A percentile compares a stretch with the other conserved stretches of the same genome.
Evolutionary conservation across 2,329 filamentous ascomycete species (phyloP).

Genomic region (Lasiodiplodia gonubiensis): DNA sequence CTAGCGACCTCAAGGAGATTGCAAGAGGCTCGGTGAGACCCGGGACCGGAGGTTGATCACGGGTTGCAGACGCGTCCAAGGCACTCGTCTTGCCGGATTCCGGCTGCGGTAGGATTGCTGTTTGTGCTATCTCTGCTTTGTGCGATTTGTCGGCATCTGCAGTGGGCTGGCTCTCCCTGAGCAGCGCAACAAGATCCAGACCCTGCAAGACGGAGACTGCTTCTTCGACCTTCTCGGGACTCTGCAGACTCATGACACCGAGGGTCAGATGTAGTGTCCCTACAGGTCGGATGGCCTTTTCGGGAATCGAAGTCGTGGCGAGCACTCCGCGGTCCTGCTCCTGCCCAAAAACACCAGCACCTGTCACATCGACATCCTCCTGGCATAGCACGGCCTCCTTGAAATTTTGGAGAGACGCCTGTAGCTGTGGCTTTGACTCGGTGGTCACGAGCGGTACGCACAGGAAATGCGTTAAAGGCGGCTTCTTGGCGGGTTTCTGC

Average conservation of each 20-base stretch:
- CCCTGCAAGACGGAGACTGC: slow-evolving; percentile 49
- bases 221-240: slow-evolving; percentile 54
- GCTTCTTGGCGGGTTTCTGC: slow-evolving; percentile 41
- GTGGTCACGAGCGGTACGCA: slow-evolving; percentile 73
- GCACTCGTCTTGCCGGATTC: not conserved
- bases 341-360: slow-evolving; percentile 22
- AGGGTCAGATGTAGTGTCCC: slow-evolving; percentile 86
- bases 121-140: not conserved
- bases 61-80: not conserved
- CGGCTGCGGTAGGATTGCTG: too few species aligned
- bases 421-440: slow-evolving; percentile 67
- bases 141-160: not conserved
- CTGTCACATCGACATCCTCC: slow-evolving; percentile 19
- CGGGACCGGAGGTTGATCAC: slow-evolving; percentile 36
- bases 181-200: slow-evolving; percentile 51
- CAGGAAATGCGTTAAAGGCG: slow-evolving; percentile 73
- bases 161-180: slow-evolving; percentile 39
- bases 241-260: slow-evolving; percentile 78
- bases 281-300: slow-evolving; percentile 73
- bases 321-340: slow-evolving; percentile 45
- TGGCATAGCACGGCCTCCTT: slow-evolving; percentile 56
- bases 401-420: slow-evolving; percentile 67
- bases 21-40: slow-evolving; percentile 35
- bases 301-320: slow-evolving; percentile 56
- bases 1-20: slow-evolving; percentile 56